Percentiles rank a stretch among this genome's conserved stretches.
Conservation (phyloP, 2,329 filamentous ascomycete genomes). For the Ascochyta lentis region DNA sequence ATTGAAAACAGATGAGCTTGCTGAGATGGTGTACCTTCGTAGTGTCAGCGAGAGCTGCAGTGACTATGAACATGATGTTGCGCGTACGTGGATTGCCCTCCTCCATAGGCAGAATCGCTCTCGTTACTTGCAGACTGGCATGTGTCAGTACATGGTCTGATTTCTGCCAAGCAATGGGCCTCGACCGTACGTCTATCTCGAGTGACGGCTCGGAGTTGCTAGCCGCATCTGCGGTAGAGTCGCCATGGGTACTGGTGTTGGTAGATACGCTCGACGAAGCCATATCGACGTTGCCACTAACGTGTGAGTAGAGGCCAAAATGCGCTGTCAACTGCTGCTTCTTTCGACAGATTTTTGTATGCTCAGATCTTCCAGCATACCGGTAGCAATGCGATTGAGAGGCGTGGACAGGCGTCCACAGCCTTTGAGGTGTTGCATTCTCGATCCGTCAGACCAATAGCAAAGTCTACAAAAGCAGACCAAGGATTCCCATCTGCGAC, state of each 20-base stretch:
- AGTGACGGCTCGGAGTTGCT: slow-evolving; percentile 34
- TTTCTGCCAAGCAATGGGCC: neutral
- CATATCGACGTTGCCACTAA: neutral
- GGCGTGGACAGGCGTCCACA: slow-evolving; percentile 5
- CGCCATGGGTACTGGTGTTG: neutral
- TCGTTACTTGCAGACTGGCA: slow-evolving; percentile 29
- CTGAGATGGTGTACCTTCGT: slow-evolving; percentile 39
- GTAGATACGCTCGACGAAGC: neutral
- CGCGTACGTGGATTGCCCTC: slow-evolving; percentile 28
- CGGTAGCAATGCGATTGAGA: slow-evolving; percentile 2
- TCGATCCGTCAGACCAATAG: slow-evolving; percentile 2
- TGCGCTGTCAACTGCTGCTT: neutral
- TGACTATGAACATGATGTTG: neutral
- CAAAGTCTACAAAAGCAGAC: neutral
- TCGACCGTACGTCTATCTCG: slow-evolving; percentile 34
- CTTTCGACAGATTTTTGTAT: neutral
- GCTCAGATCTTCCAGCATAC: neutral
- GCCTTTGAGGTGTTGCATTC: neutral
- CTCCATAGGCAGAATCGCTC: slow-evolving; percentile 38
- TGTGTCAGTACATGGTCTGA: neutral
- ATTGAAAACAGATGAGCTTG: slow-evolving; percentile 39
- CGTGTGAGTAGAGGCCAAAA: neutral
- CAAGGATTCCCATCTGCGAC: neutral
- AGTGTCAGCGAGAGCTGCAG: neutral
- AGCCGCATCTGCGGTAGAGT: slow-evolving; percentile 21